Evolutionary conservation across 306 rosid genomes (phyloP).

Genomic region (Elaeagnus macrophylla): DNA sequence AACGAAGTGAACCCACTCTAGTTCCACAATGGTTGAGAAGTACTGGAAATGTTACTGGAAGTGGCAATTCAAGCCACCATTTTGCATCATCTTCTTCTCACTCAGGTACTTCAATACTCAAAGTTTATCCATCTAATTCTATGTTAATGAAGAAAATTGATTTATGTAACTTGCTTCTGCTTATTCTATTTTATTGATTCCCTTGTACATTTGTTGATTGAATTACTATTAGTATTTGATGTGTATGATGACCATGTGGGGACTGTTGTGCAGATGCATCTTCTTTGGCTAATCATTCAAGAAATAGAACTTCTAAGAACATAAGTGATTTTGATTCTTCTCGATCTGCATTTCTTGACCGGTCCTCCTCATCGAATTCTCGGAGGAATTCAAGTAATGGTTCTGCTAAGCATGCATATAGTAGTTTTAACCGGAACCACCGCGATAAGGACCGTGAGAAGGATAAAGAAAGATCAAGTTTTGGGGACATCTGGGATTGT

Average conservation of each 20-base stretch:
- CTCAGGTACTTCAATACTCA: conserved; percentile 41
- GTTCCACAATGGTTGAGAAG: conserved; percentile 98
- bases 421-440: conserved; percentile 86
- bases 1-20: conserved; percentile 96
- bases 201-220: background rate
- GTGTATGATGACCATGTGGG: conserved; percentile 7
- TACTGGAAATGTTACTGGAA: conserved; percentile 78
- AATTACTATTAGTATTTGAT: background rate
- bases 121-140: background rate
- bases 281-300: conserved; percentile 37
- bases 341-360: conserved; percentile 72
- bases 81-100: conserved; percentile 56
- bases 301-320: conserved; percentile 60
- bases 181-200: background rate
- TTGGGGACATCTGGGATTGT: conserved; percentile 68
- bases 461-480: conserved; percentile 73
- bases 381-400: conserved; percentile 72
- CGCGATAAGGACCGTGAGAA: conserved; percentile 95
- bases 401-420: conserved; percentile 87
- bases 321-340: conserved; percentile 59
- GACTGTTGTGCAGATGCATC: conserved; percentile 48
- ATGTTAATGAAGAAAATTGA: background rate
- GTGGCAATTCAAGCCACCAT: conserved; percentile 85
- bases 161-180: background rate
- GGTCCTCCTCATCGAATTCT: conserved; percentile 70